These are phyloP conservation scores for Penicillium manginii DNA, from an alignment of 495 filamentous ascomycete species.

Conservation along the genomic window DNA sequence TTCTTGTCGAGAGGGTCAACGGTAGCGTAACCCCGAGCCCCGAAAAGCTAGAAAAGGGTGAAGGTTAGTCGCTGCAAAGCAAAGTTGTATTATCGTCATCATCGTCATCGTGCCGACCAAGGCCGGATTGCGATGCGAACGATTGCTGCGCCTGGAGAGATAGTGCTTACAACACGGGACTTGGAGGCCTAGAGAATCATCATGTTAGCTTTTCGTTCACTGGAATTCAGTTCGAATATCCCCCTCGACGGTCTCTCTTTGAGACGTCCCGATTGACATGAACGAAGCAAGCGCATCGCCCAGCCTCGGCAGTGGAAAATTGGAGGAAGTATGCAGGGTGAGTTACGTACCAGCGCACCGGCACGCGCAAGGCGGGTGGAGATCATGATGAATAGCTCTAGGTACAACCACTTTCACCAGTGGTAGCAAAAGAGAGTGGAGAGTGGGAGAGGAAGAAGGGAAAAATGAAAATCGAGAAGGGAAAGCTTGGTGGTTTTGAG, in stretches of 20 bases:
- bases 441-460: conserved; percentile 33
- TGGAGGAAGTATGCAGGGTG: conserved; percentile 16
- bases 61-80: conserved; percentile 22
- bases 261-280: conserved; percentile 4
- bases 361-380: conserved; percentile 58
- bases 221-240: background rate
- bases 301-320: conserved; percentile 9
- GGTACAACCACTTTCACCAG: conserved; percentile 50
- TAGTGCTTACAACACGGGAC: conserved; percentile 58
- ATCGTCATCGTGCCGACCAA: conserved; percentile 11
- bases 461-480: conserved; percentile 47
- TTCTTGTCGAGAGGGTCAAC: conserved; percentile 70
- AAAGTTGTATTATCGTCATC: conserved; percentile 4
- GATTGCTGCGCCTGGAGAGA: background rate
- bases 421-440: conserved; percentile 43
- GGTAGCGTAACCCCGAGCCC: conserved; percentile 63
- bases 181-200: conserved; percentile 44
- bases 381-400: conserved; percentile 56
- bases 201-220: conserved; percentile 28
- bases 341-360: conserved; percentile 58
- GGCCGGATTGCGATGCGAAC: conserved; percentile 15
- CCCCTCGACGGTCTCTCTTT: background rate
- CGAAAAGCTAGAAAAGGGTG: conserved; percentile 45
- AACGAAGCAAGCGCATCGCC: conserved; percentile 6
- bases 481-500: conserved; percentile 48